Evolutionary conservation across 352 stramenopile species (phyloP).

Genomic region (Globisporangium alternatum): DNA sequence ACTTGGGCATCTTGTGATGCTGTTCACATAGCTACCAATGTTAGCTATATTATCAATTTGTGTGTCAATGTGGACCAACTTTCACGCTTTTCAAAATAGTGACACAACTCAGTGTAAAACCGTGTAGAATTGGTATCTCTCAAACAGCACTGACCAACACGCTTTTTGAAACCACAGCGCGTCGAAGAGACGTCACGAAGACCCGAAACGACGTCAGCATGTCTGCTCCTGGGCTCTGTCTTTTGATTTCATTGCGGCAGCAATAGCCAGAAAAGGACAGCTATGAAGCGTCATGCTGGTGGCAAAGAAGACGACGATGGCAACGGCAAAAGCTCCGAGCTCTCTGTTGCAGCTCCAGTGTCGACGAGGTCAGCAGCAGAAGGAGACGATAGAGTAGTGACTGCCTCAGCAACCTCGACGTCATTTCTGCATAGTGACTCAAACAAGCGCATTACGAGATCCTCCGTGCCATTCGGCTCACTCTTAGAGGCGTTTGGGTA

Average conservation of each 20-base stretch:
- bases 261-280: too few species aligned
- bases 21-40: too few species aligned
- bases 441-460: conserved; percentile 32
- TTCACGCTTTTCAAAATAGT: too few species aligned
- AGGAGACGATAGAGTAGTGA: background rate
- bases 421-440: background rate
- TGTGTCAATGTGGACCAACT: too few species aligned
- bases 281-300: conserved; percentile 37
- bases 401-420: background rate
- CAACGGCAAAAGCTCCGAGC: conserved; percentile 5
- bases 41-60: too few species aligned
- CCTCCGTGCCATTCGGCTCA: conserved; percentile 47
- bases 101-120: too few species aligned
- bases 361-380: background rate
- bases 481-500: conserved; percentile 48
- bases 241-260: background rate
- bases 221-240: background rate
- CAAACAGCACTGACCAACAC: background rate
- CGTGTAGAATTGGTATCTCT: too few species aligned
- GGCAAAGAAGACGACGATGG: background rate
- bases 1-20: too few species aligned
- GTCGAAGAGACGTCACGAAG: conserved; percentile 1
- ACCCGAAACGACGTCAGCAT: background rate
- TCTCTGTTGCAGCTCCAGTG: background rate
- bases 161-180: background rate